phyloP scores from a whole-genome alignment of 257 asterid species.

The Penstemon eatonii region DNA sequence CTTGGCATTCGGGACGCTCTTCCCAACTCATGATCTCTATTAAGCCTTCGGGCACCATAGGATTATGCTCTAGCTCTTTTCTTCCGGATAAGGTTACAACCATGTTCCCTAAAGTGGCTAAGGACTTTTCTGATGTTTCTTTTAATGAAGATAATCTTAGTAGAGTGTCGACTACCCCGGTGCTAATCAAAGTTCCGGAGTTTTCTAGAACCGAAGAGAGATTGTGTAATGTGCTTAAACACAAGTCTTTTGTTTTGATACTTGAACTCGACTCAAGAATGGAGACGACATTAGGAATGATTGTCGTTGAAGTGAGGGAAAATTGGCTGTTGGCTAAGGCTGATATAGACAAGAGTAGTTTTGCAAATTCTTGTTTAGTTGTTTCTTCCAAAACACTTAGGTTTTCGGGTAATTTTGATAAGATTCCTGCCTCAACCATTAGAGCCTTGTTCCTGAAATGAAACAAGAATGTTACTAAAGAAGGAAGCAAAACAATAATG shows the following conservation, averaged over 20 bases:
- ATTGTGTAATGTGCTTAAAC: slow-evolving; percentile 59
- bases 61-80: slow-evolving; percentile 56
- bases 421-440: slow-evolving; percentile 84
- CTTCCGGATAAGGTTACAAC: slow-evolving; percentile 63
- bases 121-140: slow-evolving; percentile 68
- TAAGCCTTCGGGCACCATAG: slow-evolving; percentile 55
- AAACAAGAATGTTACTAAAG: slow-evolving; percentile 10
- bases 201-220: slow-evolving; percentile 63
- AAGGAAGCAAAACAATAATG: background rate
- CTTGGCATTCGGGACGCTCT: slow-evolving; percentile 71
- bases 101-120: slow-evolving; percentile 62
- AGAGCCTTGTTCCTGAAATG: slow-evolving; percentile 80
- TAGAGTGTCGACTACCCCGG: slow-evolving; percentile 41
- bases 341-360: slow-evolving; percentile 63
- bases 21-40: slow-evolving; percentile 84
- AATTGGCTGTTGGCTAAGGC: slow-evolving; percentile 53
- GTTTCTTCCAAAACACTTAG: slow-evolving; percentile 41
- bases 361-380: slow-evolving; percentile 49
- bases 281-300: slow-evolving; percentile 45
- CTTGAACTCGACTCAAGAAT: slow-evolving; percentile 51
- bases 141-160: slow-evolving; percentile 40
- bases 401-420: slow-evolving; percentile 55
- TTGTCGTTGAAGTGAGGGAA: slow-evolving; percentile 45
- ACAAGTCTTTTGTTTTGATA: slow-evolving; percentile 42
- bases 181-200: slow-evolving; percentile 34